Evolutionary conservation across 2,329 filamentous ascomycete species (phyloP), one percentile per base, ranked within the genome.

Genomic region (Claviceps maximensis): DNA sequence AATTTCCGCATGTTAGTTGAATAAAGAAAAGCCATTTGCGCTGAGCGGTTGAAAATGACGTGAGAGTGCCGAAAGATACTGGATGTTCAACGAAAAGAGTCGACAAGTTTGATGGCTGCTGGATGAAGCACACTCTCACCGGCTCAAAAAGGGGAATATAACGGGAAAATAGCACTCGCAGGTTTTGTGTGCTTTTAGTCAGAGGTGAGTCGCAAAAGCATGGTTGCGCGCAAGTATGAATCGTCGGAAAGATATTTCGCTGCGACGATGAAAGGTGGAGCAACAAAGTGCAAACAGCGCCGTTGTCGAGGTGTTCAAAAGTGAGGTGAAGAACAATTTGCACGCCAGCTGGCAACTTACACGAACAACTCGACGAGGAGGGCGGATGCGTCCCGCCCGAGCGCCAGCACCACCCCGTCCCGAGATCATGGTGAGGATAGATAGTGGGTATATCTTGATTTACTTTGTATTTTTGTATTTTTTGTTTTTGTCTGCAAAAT

Each of bases 371-470:
- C 70, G 69, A 62, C 70, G 70, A 63, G 70, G 70, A 51, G 70
- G 69, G 53, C 70, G 69, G 58, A 72, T 72, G 60, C 70, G 67
- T 54, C 69, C 67, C 51, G 61, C 60, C 49, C 68, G 64, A 53
- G 65, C 62, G 53, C 69, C 69, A 52, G 67, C 65, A 63, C 71
- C 69, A 53, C 74, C 74, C 60, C 74, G 69, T 56, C 74, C 74
- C 7, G 74, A 74, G 59, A 76, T 75, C 74, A 76, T 76, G 44
- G 40, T 54, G 44, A 15, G 48, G n/a, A 36, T 12, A 33, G 31
- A 33, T 12, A 31, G 3, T 1, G 2, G 41, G 4, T 15, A 3
- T 25, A n/a, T n/a, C n/a, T n/a, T n/a, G n/a, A n/a, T 25, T 23
- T 44, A 25, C 1, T 25, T 44, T 15, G 3, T 40, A 19, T 40